Percentiles rank a stretch among this genome's conserved stretches.
phyloP scores from a whole-genome alignment of 148 eudicot species.

The Nepenthes mirabilis region DNA sequence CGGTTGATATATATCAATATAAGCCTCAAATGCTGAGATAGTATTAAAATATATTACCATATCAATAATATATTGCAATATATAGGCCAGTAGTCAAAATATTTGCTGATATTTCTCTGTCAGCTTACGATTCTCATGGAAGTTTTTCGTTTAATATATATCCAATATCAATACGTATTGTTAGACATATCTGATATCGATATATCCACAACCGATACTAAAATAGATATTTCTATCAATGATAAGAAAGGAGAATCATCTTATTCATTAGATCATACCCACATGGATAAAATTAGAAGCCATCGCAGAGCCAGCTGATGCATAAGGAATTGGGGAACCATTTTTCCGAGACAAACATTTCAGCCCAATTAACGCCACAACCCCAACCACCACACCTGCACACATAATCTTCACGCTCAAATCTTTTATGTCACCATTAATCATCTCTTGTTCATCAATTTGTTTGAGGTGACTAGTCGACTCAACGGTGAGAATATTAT shows the following conservation, averaged over 20 bases:
- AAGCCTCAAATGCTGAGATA: too few species aligned
- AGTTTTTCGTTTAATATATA: too few species aligned
- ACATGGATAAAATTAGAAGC: conserved; percentile 66
- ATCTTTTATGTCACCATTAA: conserved; percentile 68
- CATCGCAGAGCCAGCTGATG: conserved; percentile 40
- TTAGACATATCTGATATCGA: too few species aligned
- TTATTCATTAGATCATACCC: conserved; percentile 41
- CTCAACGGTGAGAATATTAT: conserved; percentile 8
- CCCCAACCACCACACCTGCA: conserved; percentile 84
- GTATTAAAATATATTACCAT: too few species aligned
- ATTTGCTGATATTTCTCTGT: too few species aligned
- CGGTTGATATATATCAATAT: too few species aligned
- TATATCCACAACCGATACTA: too few species aligned
- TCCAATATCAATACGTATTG: too few species aligned
- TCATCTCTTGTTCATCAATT: conserved; percentile 38
- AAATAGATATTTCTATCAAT: too few species aligned
- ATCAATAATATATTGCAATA: too few species aligned
- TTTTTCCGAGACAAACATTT: conserved; percentile 38
- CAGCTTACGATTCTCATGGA: too few species aligned
- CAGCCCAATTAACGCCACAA: conserved; percentile 57
- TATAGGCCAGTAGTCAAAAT: too few species aligned
- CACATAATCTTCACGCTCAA: conserved; percentile 70
- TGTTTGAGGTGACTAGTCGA: conserved; percentile 20
- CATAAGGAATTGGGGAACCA: conserved; percentile 22
- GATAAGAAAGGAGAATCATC: background rate